Evolutionary conservation across 73 alveolate species (phyloP), one percentile per base, ranked within the genome.

Genomic region (Stentor coeruleus): DNA sequence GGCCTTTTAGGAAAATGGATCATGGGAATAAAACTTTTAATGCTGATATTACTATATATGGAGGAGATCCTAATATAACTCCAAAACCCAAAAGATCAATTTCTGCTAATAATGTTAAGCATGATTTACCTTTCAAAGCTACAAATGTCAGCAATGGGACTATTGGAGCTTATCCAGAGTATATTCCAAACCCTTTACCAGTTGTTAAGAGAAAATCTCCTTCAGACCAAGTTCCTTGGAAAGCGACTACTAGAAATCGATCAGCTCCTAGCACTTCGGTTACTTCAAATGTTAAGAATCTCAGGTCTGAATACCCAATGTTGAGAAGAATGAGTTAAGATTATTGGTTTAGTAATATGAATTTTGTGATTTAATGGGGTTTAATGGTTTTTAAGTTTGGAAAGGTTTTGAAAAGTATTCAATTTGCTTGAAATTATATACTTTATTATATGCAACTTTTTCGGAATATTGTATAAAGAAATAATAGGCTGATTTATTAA

Each of bases 121-220:
- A n/a, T 39, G 89, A 85, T 39, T 59, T n/a, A 77, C 95, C 95
- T 0, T 90, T 90, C 87, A 82, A 75, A 60, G 93, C 95, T 3
- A 33, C 89, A 49, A 59, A 90, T 42, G 93, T 92, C 31, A 77
- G 74, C 39, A 92, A 92, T 49, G 76, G 76, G 80, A 83, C 93
- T 3, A 3, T 90, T 0, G 84, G 80, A 35, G 49, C 39, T 59
- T 90, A 83, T 87, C 95, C 95, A 1, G 83, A 30, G 6, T 86
- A 90, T 74, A 55, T 49, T 20, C 88, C 73, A 33, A 89, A 85
- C 60, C 91, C 88, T 40, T 35, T 59, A 14, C 82, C 66, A 82
- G 66, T 72, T 39, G 86, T 72, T 2, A 76, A 39, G 81, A 82
- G 88, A 35, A 82, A 60, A 80, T 75, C 49, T 39, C 86, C 76